Conservation (phyloP, 129 eudicot genomes). For the Deinandra increscens region DNA sequence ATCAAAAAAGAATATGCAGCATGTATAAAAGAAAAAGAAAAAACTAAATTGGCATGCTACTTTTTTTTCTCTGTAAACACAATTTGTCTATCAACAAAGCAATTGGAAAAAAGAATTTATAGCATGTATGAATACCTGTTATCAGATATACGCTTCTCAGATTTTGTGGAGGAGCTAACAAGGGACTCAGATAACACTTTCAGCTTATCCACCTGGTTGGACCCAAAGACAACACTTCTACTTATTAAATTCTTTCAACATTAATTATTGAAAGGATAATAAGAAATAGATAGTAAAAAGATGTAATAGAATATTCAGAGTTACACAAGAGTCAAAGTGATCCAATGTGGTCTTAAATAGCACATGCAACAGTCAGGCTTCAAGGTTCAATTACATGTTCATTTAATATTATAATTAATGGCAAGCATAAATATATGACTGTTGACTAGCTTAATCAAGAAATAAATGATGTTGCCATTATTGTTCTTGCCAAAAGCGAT, state of each 20-base stretch:
- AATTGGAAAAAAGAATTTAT: neutral
- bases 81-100: conserved; percentile 15
- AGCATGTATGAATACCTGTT: conserved; percentile 46
- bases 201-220: conserved; percentile 81
- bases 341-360: neutral
- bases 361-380: neutral
- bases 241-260: conserved; percentile 1
- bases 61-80: neutral
- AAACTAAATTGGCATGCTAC: neutral
- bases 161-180: conserved; percentile 64
- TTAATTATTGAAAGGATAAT: neutral
- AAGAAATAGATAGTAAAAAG: neutral
- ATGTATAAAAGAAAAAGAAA: too few species aligned
- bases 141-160: conserved; percentile 93
- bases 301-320: conserved; percentile 1
- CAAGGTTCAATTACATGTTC: neutral
- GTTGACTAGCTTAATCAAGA: neutral
- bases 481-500: neutral
- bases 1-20: too few species aligned
- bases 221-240: conserved; percentile 18
- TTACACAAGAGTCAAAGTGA: neutral
- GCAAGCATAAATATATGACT: neutral
- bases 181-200: conserved; percentile 90
- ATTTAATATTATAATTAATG: neutral
- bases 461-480: neutral